Conservation (phyloP, 768 basidiomycete species). For the Lyophyllum semitale region DNA sequence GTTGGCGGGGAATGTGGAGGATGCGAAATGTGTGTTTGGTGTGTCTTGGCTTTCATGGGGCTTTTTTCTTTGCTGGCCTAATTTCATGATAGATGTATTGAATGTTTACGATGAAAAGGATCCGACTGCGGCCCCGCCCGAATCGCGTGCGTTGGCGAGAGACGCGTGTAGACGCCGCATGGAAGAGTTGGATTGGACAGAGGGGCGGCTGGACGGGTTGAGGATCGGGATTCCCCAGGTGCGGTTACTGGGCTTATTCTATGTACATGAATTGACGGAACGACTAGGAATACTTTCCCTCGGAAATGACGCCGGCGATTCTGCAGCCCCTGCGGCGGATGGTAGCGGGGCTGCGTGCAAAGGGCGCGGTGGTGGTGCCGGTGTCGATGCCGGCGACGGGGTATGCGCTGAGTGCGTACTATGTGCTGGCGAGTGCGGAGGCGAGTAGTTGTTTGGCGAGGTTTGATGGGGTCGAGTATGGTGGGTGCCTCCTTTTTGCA, state of each 20-base stretch:
- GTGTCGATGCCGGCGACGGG: constrained; percentile 69
- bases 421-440: constrained; percentile 93
- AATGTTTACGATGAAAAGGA: constrained; percentile 68
- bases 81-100: constrained; percentile 37
- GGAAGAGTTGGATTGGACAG: constrained; percentile 1
- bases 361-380: constrained; percentile 69
- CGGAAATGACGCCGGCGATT: constrained; percentile 54
- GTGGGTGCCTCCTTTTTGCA: constrained; percentile 32
- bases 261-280: not conserved
- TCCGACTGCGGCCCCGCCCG: constrained; percentile 64
- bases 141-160: constrained; percentile 29
- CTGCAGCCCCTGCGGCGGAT: constrained; percentile 45
- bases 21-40: constrained; percentile 66
- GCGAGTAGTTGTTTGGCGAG: constrained; percentile 90
- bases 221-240: constrained; percentile 80
- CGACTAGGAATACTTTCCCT: constrained; percentile 76
- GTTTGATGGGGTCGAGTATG: constrained; percentile 88
- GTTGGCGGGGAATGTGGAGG: constrained; percentile 55
- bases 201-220: constrained; percentile 45
- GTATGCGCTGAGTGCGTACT: constrained; percentile 90
- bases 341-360: constrained; percentile 37
- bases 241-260: constrained; percentile 3
- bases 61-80: not conserved
- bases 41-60: constrained; percentile 20
- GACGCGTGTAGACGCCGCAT: constrained; percentile 15